Evolutionary conservation across 176 grass and related monocot genomes (phyloP).

Genomic region (Lolium rigidum): DNA sequence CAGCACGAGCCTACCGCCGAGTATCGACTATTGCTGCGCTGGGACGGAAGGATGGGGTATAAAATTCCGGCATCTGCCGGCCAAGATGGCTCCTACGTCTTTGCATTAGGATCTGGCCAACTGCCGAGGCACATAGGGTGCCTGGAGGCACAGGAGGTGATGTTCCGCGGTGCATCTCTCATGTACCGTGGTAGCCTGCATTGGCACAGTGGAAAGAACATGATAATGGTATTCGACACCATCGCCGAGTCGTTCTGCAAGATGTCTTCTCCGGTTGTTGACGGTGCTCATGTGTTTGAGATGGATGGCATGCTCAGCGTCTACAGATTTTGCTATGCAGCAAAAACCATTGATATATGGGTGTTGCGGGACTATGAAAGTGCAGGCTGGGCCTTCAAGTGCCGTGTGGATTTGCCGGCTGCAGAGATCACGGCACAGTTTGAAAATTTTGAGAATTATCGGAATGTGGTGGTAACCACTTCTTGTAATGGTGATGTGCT

Average conservation of each 20-base stretch:
- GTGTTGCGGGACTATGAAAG: background rate
- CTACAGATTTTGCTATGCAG: background rate
- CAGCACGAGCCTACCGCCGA: too few relatives aligned
- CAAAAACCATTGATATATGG: background rate
- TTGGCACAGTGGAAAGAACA: background rate
- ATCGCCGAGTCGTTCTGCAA: background rate
- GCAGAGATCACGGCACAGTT: background rate
- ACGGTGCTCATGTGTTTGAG: background rate
- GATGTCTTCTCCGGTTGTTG: background rate
- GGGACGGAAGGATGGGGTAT: background rate
- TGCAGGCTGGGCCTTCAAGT: background rate
- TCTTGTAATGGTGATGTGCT: too few relatives aligned
- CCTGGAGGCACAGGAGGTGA: too few relatives aligned
- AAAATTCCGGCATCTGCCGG: background rate
- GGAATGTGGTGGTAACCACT: background rate
- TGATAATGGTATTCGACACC: background rate
- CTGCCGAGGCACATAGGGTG: background rate
- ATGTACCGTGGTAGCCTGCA: background rate
- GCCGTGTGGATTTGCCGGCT: background rate
- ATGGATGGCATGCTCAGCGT: background rate
- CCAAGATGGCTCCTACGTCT: background rate
- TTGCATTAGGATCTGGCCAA: background rate
- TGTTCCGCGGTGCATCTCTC: too few relatives aligned
- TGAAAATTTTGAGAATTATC: background rate
- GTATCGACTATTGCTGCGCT: background rate